Evolutionary conservation across 2,329 filamentous ascomycete genomes (phyloP), one percentile per base, ranked within the genome.

Genomic region (Daldinia eschscholtzii): DNA sequence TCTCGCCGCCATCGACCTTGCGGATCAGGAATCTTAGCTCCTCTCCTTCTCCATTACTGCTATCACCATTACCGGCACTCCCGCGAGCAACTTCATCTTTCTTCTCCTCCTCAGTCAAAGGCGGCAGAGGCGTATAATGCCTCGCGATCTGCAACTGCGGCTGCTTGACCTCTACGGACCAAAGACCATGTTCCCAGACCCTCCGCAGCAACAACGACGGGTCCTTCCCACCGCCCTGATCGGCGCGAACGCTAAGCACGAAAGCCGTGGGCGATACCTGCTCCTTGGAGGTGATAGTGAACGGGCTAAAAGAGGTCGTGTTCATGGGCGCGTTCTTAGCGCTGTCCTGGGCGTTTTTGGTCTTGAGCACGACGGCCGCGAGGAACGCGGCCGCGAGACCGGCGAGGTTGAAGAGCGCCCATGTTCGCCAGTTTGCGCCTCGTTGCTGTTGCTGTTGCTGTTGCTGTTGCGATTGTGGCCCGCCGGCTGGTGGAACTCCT

Each of bases 111-210:
- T 3, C 6, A 13, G 13, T 6, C 23, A 30, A 6, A n/a, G 89
- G 86, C 0, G 93, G 95, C 0, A 99, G 83, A 0, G 95, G 94
- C 3, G 96, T 98, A 80, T 99, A 99, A 65, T 93, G 90, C 69
- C 96, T 84, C 48, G 93, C 93, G 74, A 99, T 97, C 81, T 98
- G 94, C 64, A 98, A 82, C 79, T 97, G 91, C 1, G 96, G 96
- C 81, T 98, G 96, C 82, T 97, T 97, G 77, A 97, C 89, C 82
- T 98, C 92, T 37, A 98, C 91, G 70, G 91, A 94, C 92, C 93
- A 97, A 46, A 97, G 85, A 4, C 92, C 91, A 63, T 87, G 84
- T 48, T 80, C 80, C 87, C 89, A 91, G 26, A 84, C 84, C 10
- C 81, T 73, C 4, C 79, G 75, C 64, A 80, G 61, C 35, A 67